Evolutionary conservation across 2,329 filamentous ascomycete genomes (phyloP).

Genomic region (Hypoxylon sp.): DNA sequence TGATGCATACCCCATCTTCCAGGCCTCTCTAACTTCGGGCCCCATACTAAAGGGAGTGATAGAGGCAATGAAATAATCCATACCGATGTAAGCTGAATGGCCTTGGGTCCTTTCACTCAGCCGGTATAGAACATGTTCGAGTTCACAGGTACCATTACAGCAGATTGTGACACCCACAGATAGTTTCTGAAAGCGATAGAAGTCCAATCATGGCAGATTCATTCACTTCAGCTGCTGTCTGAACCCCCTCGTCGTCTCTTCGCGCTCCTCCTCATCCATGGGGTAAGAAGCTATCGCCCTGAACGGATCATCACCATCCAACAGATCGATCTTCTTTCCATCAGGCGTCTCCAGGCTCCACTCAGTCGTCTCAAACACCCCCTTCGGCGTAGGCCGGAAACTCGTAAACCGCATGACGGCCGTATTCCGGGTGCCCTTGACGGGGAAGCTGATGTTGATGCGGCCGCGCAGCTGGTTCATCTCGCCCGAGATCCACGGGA

Average conservation of each 20-base stretch:
- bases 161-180: background rate
- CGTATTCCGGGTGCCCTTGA: constrained; percentile 79
- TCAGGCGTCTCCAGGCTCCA: constrained; percentile 84
- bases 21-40: background rate
- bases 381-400: constrained; percentile 71
- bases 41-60: background rate
- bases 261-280: constrained; percentile 57
- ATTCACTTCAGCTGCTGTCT: constrained; percentile 61
- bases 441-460: constrained; percentile 88
- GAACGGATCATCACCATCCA: constrained; percentile 83
- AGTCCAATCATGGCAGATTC: background rate
- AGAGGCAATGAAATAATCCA: background rate
- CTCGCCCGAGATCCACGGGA: constrained; percentile 86
- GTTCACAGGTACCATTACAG: background rate
- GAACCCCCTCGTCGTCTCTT: constrained; percentile 64
- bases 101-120: background rate
- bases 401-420: constrained; percentile 87
- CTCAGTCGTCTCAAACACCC: constrained; percentile 85
- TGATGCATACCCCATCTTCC: background rate
- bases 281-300: constrained; percentile 61
- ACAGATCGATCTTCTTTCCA: constrained; percentile 74
- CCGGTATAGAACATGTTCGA: background rate
- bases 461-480: constrained; percentile 94
- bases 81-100: background rate
- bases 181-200: background rate